These are phyloP conservation scores for Monascus purpureus DNA, from an alignment of 495 filamentous ascomycete genomes.

Conservation along the genomic window DNA sequence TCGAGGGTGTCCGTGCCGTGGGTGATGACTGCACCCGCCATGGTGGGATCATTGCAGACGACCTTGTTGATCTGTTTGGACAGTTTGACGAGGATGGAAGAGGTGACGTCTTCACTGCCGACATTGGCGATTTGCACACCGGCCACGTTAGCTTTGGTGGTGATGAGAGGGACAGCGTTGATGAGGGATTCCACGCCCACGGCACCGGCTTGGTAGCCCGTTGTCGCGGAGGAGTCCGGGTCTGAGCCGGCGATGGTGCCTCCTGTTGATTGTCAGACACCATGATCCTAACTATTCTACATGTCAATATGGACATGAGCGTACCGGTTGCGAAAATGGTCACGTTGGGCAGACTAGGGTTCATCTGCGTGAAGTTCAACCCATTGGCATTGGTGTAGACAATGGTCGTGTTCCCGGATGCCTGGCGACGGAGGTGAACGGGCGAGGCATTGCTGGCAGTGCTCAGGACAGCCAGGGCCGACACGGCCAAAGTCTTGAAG, in stretches of 20 bases:
- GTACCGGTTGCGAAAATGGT: slow-evolving; percentile 35
- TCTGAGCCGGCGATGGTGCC: slow-evolving; percentile 35
- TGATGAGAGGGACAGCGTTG: slow-evolving; percentile 26
- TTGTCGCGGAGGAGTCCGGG: slow-evolving; percentile 27
- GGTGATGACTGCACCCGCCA: slow-evolving; percentile 32
- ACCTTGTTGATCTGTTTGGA: slow-evolving; percentile 24
- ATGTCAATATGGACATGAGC: not conserved
- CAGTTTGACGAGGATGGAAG: slow-evolving; percentile 27
- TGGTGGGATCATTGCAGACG: slow-evolving; percentile 26
- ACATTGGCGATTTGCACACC: slow-evolving; percentile 30
- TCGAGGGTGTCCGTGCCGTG: slow-evolving; percentile 39
- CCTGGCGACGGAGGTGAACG: slow-evolving; percentile 10
- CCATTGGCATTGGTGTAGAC: slow-evolving; percentile 20
- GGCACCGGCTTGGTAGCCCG: slow-evolving; percentile 31
- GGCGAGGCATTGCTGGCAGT: slow-evolving; percentile 14
- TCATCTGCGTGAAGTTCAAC: slow-evolving; percentile 24
- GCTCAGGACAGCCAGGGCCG: slow-evolving; percentile 12
- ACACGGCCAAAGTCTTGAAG: slow-evolving; percentile 9
- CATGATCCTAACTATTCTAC: not conserved
- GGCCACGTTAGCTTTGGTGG: slow-evolving; percentile 32
- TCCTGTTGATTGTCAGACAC: slow-evolving; percentile 8
- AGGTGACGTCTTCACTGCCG: slow-evolving; percentile 23
- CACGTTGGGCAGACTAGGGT: slow-evolving; percentile 32
- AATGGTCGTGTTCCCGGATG: slow-evolving; percentile 8
- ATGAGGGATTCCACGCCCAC: slow-evolving; percentile 26